phyloP scores from a whole-genome alignment of 352 stramenopile species.

The Thraustochytrium sp. region DNA sequence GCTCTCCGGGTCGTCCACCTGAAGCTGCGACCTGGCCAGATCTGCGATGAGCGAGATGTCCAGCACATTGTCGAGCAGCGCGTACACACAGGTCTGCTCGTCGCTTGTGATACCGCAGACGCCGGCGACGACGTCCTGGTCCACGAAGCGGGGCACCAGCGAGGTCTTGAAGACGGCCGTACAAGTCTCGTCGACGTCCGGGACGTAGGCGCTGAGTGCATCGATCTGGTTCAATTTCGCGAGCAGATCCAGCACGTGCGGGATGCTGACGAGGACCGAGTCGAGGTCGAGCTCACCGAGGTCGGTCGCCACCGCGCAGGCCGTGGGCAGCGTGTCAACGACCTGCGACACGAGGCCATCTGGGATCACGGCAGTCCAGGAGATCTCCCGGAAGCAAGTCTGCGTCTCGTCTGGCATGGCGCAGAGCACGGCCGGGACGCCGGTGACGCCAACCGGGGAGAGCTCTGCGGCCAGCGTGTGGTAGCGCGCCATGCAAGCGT shows the following conservation, averaged over 20 bases:
- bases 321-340: constrained; percentile 22
- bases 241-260: background rate
- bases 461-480: background rate
- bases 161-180: constrained; percentile 1
- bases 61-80: background rate
- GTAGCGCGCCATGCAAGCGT: constrained; percentile 6
- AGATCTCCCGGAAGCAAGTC: background rate
- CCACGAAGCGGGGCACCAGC: constrained; percentile 16
- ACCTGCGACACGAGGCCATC: background rate
- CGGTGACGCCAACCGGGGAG: background rate
- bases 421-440: constrained; percentile 25
- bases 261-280: background rate
- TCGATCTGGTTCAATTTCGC: constrained; percentile 6
- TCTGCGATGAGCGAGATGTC: constrained; percentile 18
- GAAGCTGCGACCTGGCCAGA: background rate
- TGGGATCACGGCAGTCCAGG: background rate
- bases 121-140: background rate
- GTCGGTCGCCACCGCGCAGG: background rate
- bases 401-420: constrained; percentile 10
- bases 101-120: constrained; percentile 1
- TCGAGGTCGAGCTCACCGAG: constrained; percentile 17
- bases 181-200: constrained; percentile 8
- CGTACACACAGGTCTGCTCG: background rate
- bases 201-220: background rate
- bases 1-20: background rate